A percentile compares a stretch with the other conserved stretches of the same genome.
phyloP scores from a whole-genome alignment of 1,139 yeast genomes.

The Saccharomyces hybrid region DNA sequence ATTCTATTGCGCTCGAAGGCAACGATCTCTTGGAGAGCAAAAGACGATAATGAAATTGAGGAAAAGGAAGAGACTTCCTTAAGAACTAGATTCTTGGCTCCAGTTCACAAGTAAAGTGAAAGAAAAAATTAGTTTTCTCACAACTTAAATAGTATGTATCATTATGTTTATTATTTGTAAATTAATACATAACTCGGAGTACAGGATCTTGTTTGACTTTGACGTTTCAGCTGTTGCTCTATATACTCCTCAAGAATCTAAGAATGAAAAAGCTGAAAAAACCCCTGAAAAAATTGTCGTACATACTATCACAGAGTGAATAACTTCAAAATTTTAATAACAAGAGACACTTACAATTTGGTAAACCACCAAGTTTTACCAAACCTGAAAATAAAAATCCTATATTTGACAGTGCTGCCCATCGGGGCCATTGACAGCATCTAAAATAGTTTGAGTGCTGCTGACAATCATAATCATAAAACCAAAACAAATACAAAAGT shows the following conservation, averaged over 20 bases:
- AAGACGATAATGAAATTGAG: neutral
- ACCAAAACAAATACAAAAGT: conserved; percentile 64
- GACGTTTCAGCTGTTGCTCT: neutral
- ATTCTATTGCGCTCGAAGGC: conserved; percentile 22
- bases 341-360: neutral
- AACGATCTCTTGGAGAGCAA: neutral
- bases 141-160: too few species aligned
- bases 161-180: too few species aligned
- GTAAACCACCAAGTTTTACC: neutral
- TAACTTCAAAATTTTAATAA: neutral
- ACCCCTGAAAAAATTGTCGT: neutral
- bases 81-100: neutral
- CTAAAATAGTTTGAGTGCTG: conserved; percentile 59
- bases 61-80: neutral
- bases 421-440: conserved; percentile 40
- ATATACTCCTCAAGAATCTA: neutral
- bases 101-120: neutral
- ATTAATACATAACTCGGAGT: neutral
- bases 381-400: neutral
- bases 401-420: conserved; percentile 38
- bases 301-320: neutral
- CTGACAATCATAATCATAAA: conserved; percentile 68
- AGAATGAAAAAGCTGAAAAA: neutral
- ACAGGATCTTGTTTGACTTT: neutral
- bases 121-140: neutral